These are phyloP conservation scores for Diaporthe vaccinii DNA, from an alignment of 2,329 filamentous ascomycete species.

Conservation along the genomic window DNA sequence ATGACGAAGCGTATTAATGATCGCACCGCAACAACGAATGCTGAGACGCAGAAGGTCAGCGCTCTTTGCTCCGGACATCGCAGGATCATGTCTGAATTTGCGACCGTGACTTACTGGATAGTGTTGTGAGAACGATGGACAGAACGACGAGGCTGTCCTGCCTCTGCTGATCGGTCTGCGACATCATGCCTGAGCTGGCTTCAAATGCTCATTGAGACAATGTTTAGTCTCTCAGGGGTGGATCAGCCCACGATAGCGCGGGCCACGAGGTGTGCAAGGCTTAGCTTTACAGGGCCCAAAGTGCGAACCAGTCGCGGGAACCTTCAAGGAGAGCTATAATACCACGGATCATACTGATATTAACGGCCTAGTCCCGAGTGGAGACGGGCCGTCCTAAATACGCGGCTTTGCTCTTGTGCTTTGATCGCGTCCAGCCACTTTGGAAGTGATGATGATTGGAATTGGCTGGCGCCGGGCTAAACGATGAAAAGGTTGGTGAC, in stretches of 20 bases:
- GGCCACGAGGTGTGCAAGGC: not conserved
- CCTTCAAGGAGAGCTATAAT: not conserved
- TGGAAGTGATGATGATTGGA: not conserved
- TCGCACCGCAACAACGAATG: conserved; percentile 42
- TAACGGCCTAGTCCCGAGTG: not conserved
- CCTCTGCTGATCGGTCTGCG: conserved; percentile 28
- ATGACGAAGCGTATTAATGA: conserved; percentile 44
- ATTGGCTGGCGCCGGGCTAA: not conserved
- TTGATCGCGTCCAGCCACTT: conserved; percentile 10
- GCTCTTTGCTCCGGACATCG: not conserved
- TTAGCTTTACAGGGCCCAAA: conserved; percentile 15
- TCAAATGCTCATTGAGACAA: not conserved
- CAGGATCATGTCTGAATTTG: conserved; percentile 40
- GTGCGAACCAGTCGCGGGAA: conserved; percentile 9
- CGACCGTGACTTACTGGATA: conserved; percentile 17
- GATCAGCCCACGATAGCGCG: not conserved
- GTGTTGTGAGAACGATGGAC: conserved; percentile 13
- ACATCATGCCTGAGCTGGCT: not conserved
- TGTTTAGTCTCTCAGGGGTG: not conserved
- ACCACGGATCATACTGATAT: not conserved
- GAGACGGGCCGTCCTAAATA: conserved; percentile 22
- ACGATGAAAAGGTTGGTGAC: not conserved
- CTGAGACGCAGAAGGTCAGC: conserved; percentile 25
- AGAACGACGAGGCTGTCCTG: conserved; percentile 32
- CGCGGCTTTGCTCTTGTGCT: not conserved